Percentiles rank a stretch among this genome's conserved stretches.
phyloP scores from a whole-genome alignment of 1,284 basidiomycete genomes.

The Wolfiporia cocos region DNA sequence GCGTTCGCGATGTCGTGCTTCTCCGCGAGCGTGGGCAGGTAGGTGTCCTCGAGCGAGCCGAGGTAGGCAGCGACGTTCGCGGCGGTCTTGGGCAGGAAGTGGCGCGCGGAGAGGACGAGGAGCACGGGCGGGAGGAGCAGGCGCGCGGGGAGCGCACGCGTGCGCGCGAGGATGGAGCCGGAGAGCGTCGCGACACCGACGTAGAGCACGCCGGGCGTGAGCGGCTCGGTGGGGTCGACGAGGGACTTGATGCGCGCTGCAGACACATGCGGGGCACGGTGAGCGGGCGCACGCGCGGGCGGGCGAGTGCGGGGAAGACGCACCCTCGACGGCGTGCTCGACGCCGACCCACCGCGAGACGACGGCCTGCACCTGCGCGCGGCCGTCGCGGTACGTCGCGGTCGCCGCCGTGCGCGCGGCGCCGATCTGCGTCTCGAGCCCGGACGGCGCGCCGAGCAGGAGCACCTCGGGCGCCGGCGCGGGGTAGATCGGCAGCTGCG shows the following conservation, averaged over 20 bases:
- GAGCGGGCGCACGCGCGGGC: background rate
- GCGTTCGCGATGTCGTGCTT: conserved; percentile 65
- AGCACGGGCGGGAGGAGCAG: conserved; percentile 67
- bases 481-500: conserved; percentile 78
- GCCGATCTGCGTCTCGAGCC: conserved; percentile 69
- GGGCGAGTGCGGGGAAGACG: conserved; percentile 27
- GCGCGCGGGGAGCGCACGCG: conserved; percentile 62
- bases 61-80: conserved; percentile 63
- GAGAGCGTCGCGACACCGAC: conserved; percentile 85
- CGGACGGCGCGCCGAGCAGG: conserved; percentile 67
- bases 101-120: conserved; percentile 56
- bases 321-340: conserved; percentile 79
- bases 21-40: conserved; percentile 62
- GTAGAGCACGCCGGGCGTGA: conserved; percentile 84
- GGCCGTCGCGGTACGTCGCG: conserved; percentile 47
- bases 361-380: conserved; percentile 60
- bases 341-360: conserved; percentile 78
- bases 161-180: conserved; percentile 80
- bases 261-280: background rate
- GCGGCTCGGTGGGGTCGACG: conserved; percentile 70
- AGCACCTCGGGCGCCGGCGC: conserved; percentile 51
- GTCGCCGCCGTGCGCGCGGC: conserved; percentile 53
- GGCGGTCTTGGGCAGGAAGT: conserved; percentile 80
- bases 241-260: conserved; percentile 79
- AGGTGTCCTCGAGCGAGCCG: conserved; percentile 63